Base-by-base conservation (phyloP, 148 eudicot genomes). In the Spergularia marina region DNA sequence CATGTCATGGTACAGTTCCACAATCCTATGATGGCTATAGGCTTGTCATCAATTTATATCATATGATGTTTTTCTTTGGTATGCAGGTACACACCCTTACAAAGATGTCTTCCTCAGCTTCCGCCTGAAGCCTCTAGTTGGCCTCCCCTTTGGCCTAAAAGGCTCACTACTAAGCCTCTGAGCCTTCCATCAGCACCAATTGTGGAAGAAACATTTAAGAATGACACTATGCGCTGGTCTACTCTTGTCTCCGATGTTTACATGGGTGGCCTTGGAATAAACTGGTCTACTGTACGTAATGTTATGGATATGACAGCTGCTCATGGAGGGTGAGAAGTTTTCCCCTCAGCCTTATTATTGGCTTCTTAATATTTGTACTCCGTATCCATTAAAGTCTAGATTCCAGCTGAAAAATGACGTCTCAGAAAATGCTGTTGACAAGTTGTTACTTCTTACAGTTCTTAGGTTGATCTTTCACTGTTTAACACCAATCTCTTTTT, bases 261-360 rank as follows among this genome's bases (percentile, higher is more conserved):
- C 78, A 65, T 88, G 49, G 82, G 80, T 77, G 83, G 84, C 71
- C 89, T 89, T 65, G 83, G 82, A 65, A 79, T 95, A 52, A 84
- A 89, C 77, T 95, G 98, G 99, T 71, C 92, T 54, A 81, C 62
- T 15, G 86, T 92, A 79, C 86, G 99, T 58, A 95, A 95, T 77
- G 97, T 90, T 11, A 91, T 95, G 99, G 99, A 95, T 79, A 92
- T 92, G 98, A 95, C 89, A 79, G 92, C 99, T 67, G 85, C 89
- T 81, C 87, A 87, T 81, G 99, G 99, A 86, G 98, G 99, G 99
- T 95, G 79, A 87, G 86, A 47, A 39, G 53, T 8, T 39, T 64
- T 71, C 41, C 36, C 53, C 40, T 15, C 30, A 0, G 9, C 36
- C 20, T 39, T 14, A 66, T 7, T 9, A 65, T 34, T 15, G 11